Evolutionary conservation across 2,329 filamentous ascomycete species (phyloP).

Genomic region (Dactylellina cionopaga): DNA sequence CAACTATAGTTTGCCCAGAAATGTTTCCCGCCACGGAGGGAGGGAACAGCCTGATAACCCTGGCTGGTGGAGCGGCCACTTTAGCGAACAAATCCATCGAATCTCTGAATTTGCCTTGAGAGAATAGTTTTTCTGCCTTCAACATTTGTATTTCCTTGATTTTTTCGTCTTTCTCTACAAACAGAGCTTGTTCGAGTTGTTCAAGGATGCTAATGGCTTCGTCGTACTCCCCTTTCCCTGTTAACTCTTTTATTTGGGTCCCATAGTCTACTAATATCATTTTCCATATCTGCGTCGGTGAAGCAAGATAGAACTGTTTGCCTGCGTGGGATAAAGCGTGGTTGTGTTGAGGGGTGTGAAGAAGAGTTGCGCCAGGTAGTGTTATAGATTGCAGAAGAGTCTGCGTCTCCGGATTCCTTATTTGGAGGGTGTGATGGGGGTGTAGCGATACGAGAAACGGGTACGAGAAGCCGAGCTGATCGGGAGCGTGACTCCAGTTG

Average conservation of each 20-base stretch:
- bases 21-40: conserved; percentile 83
- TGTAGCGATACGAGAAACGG: conserved; percentile 86
- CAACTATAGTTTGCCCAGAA: conserved; percentile 66
- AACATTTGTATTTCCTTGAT: conserved; percentile 87
- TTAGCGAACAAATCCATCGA: conserved; percentile 91
- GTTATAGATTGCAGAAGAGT: conserved; percentile 87
- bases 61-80: conserved; percentile 86
- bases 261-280: conserved; percentile 95
- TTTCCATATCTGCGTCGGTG: conserved; percentile 91
- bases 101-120: conserved; percentile 81
- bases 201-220: conserved; percentile 89
- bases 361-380: conserved; percentile 80
- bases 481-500: conserved; percentile 88
- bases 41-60: conserved; percentile 86
- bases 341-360: conserved; percentile 92
- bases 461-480: conserved; percentile 94
- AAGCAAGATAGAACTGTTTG: conserved; percentile 93
- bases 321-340: conserved; percentile 94
- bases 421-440: conserved; percentile 75
- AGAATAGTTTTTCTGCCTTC: conserved; percentile 87
- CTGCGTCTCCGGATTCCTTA: conserved; percentile 90
- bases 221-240: conserved; percentile 78
- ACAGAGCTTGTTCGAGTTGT: conserved; percentile 90
- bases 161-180: conserved; percentile 77
- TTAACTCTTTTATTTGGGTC: conserved; percentile 83